A percentile compares a stretch with the other conserved stretches of the same genome.
Evolutionary conservation across 176 grass and related monocot species (phyloP).

Genomic region (Rhynchospora pubera): DNA sequence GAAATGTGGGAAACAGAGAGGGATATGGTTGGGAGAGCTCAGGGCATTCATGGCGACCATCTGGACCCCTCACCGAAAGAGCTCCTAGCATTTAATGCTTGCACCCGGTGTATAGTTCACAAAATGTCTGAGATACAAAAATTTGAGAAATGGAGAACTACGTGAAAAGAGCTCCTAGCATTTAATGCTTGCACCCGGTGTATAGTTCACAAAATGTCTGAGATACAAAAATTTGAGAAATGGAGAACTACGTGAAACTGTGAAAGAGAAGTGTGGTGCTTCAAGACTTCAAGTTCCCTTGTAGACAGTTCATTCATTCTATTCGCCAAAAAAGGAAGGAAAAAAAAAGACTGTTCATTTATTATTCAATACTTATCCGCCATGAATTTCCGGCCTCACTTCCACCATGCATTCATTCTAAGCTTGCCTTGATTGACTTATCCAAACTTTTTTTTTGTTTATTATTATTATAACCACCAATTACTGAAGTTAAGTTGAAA

Average conservation of each 20-base stretch:
- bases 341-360: background rate
- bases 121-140: background rate
- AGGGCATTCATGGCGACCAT: background rate
- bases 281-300: background rate
- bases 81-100: background rate
- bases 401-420: background rate
- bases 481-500: background rate
- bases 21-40: conserved; percentile 3
- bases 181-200: too few species aligned
- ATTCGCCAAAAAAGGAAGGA: background rate
- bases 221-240: background rate
- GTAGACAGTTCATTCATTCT: background rate
- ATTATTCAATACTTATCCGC: background rate
- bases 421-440: background rate
- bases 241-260: background rate
- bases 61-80: background rate
- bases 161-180: too few species aligned
- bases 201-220: too few species aligned
- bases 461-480: background rate
- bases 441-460: too few species aligned
- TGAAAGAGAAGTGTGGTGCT: background rate
- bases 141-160: too few species aligned
- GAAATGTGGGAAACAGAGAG: background rate
- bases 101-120: background rate
- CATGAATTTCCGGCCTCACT: background rate